Conservation (phyloP, 139 green algal species). For the Chlorella sorokiniana region DNA sequence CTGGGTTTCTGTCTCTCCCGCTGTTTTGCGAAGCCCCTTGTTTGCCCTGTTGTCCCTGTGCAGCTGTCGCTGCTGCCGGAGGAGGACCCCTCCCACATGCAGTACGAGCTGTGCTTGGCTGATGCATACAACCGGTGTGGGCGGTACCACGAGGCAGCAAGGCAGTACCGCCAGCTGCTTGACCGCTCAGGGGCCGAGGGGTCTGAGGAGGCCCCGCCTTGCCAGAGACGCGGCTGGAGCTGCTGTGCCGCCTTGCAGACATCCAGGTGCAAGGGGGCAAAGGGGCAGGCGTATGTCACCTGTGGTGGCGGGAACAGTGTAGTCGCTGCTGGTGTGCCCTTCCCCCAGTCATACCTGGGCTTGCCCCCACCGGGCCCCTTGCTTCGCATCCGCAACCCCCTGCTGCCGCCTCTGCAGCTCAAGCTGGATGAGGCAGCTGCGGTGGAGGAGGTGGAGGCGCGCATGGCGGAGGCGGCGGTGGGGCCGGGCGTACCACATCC, state of each 20-base stretch:
- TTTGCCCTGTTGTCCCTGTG: background rate
- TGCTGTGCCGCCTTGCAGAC: slow-evolving; percentile 65
- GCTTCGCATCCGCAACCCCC: background rate
- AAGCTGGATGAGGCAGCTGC: slow-evolving; percentile 45
- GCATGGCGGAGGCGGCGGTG: background rate
- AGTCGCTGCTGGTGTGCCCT: too few species aligned
- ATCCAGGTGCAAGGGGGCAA: slow-evolving; percentile 46
- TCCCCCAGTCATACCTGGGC: too few species aligned
- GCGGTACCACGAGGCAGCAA: slow-evolving; percentile 23
- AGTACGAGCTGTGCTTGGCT: slow-evolving; percentile 24
- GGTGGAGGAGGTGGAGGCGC: slow-evolving; percentile 41
- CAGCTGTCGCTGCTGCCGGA: slow-evolving; percentile 51
- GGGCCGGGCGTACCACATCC: slow-evolving; percentile 28
- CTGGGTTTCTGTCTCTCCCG: background rate
- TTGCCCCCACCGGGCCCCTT: background rate
- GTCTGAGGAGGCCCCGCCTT: background rate
- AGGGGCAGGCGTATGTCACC: slow-evolving; percentile 19
- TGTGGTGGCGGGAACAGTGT: too few species aligned
- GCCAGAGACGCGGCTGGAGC: slow-evolving; percentile 30
- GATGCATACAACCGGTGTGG: slow-evolving; percentile 13
- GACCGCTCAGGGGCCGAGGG: background rate
- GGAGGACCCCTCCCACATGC: slow-evolving; percentile 14
- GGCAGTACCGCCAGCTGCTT: slow-evolving; percentile 46
- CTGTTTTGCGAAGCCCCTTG: background rate
- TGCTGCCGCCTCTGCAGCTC: background rate